Conservation (phyloP, 2,329 filamentous ascomycete genomes). For the Sporothrix dimorphospora region DNA sequence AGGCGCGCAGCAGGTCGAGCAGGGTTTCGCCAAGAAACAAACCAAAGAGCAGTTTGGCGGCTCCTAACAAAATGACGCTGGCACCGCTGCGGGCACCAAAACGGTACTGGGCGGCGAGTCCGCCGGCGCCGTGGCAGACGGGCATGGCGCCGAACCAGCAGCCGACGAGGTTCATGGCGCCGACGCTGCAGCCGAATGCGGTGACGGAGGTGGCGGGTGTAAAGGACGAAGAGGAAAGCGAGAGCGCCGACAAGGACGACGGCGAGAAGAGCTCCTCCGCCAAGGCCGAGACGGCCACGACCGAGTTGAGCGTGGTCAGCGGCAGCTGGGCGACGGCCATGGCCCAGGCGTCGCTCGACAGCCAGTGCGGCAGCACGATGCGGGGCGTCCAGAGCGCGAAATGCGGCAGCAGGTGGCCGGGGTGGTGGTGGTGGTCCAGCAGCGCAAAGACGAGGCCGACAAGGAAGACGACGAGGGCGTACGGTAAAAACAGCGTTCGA, state of each 20-base stretch:
- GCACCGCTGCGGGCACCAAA: constrained; percentile 90
- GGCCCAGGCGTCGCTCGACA: constrained; percentile 46
- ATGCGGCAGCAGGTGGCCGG: constrained; percentile 47
- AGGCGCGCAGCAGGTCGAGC: constrained; percentile 68
- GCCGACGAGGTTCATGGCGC: constrained; percentile 78
- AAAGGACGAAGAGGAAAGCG: constrained; percentile 43
- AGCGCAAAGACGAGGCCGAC: constrained; percentile 68
- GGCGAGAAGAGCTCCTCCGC: constrained; percentile 73
- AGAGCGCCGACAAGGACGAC: neutral
- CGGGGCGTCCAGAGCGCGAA: constrained; percentile 65
- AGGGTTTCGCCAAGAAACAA: constrained; percentile 74
- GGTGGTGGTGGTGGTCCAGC: constrained; percentile 38
- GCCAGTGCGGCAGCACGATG: constrained; percentile 49
- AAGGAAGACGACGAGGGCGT: constrained; percentile 73
- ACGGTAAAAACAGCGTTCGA: constrained; percentile 60
- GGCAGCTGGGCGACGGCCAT: constrained; percentile 86
- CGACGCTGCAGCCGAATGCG: constrained; percentile 78
- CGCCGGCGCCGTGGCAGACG: constrained; percentile 89
- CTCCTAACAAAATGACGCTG: constrained; percentile 77
- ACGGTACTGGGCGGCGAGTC: constrained; percentile 84
- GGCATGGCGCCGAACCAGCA: constrained; percentile 97
- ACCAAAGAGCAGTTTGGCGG: constrained; percentile 75
- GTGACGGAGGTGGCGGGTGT: constrained; percentile 65
- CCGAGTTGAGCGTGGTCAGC: constrained; percentile 87
- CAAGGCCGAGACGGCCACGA: constrained; percentile 83